Percentiles rank a stretch among this genome's conserved stretches.
phyloP scores from a whole-genome alignment of 2,329 filamentous ascomycete species.

The Zasmidium angulare region DNA sequence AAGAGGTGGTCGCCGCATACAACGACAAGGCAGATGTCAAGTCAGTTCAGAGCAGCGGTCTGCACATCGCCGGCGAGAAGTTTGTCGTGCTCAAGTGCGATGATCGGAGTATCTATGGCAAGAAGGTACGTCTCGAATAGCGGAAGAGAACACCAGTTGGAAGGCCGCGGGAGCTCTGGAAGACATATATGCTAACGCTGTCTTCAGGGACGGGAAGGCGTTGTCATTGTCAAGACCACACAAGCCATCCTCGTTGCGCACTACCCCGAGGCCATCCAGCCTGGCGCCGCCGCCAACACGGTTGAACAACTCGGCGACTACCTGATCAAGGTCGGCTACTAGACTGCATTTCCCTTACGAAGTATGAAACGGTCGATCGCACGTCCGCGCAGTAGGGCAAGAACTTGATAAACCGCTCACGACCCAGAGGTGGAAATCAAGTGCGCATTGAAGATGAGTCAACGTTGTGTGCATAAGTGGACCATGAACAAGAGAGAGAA shows the following conservation, averaged over 20 bases:
- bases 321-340: slow-evolving; percentile 77
- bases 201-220: slow-evolving; percentile 70
- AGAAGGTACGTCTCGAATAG: slow-evolving; percentile 64
- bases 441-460: background rate
- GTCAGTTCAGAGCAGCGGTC: slow-evolving; percentile 68
- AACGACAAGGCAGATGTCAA: slow-evolving; percentile 59
- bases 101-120: slow-evolving; percentile 77
- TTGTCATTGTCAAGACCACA: slow-evolving; percentile 81
- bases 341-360: slow-evolving; percentile 7
- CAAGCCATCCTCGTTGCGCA: slow-evolving; percentile 87
- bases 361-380: background rate
- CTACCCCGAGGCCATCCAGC: slow-evolving; percentile 72
- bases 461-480: slow-evolving; percentile 26
- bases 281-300: slow-evolving; percentile 72
- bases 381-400: background rate
- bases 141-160: background rate
- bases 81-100: slow-evolving; percentile 76
- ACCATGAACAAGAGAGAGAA: slow-evolving; percentile 12
- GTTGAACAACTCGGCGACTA: slow-evolving; percentile 87
- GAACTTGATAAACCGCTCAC: background rate
- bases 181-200: slow-evolving; percentile 2
- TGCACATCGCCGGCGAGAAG: slow-evolving; percentile 74
- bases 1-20: slow-evolving; percentile 51
- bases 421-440: background rate
- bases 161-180: background rate